phyloP scores from a whole-genome alignment of 1,139 yeast species.

The Geotrichum siamense region DNA sequence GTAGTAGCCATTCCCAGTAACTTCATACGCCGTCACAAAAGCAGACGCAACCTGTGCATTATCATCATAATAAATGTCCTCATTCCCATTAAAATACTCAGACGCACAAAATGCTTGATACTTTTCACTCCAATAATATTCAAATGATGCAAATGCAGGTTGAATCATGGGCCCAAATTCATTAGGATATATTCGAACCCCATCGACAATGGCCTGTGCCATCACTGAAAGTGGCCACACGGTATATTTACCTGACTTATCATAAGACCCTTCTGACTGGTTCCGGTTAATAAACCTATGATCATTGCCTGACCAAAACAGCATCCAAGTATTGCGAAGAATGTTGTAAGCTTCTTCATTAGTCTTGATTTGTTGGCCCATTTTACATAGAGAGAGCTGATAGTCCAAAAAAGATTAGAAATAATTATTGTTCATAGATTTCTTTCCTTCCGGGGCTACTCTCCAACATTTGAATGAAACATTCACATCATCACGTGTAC shows the following conservation, averaged over 20 bases:
- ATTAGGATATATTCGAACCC: constrained; percentile 50
- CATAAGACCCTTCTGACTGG: constrained; percentile 43
- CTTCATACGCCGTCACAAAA: constrained; percentile 61
- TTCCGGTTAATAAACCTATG: constrained; percentile 24
- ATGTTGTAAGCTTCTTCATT: constrained; percentile 14
- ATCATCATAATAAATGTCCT: constrained; percentile 66
- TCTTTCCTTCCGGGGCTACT: too few species aligned
- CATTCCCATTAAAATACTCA: constrained; percentile 48
- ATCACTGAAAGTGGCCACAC: constrained; percentile 67
- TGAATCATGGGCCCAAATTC: constrained; percentile 52
- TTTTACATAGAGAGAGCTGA: too few species aligned
- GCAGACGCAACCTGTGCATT: constrained; percentile 71
- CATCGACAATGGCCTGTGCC: constrained; percentile 55
- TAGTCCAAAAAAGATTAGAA: too few species aligned
- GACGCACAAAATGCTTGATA: constrained; percentile 54
- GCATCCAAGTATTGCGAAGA: constrained; percentile 20
- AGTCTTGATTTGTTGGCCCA: constrained; percentile 20
- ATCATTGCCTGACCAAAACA: constrained; percentile 27
- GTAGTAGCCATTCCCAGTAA: constrained; percentile 48
- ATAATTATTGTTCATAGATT: too few species aligned
- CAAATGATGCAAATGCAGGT: constrained; percentile 47
- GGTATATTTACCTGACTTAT: constrained; percentile 48
- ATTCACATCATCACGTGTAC: too few species aligned
- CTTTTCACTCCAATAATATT: constrained; percentile 47
- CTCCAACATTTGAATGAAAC: too few species aligned